Conservation (phyloP, 768 basidiomycete species). For the Harrya chromipes region DNA sequence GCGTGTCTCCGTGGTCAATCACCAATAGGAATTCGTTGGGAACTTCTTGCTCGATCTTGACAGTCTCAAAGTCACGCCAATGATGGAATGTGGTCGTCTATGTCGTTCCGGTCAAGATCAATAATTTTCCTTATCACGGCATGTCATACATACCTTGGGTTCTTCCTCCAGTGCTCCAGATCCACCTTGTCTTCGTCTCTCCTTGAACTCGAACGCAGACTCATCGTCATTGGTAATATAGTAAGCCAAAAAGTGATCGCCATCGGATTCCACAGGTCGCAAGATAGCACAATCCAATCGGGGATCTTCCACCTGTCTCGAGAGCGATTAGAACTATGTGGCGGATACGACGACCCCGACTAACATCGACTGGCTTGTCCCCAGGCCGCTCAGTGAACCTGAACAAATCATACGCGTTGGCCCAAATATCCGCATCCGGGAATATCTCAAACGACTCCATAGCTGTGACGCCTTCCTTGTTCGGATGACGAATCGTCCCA, state of each 20-base stretch:
- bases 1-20: slow-evolving; percentile 56
- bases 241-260: slow-evolving; percentile 84
- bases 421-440: slow-evolving; percentile 85
- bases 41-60: slow-evolving; percentile 84
- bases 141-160: slow-evolving; percentile 44
- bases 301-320: slow-evolving; percentile 64
- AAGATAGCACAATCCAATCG: slow-evolving; percentile 83
- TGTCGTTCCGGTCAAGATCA: background rate
- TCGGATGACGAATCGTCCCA: slow-evolving; percentile 65
- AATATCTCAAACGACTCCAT: slow-evolving; percentile 80
- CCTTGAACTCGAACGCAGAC: slow-evolving; percentile 63
- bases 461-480: slow-evolving; percentile 69
- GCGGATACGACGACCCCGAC: slow-evolving; percentile 17
- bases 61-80: slow-evolving; percentile 82
- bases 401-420: slow-evolving; percentile 86
- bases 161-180: slow-evolving; percentile 51
- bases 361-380: slow-evolving; percentile 67
- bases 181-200: slow-evolving; percentile 41
- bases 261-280: slow-evolving; percentile 84
- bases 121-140: background rate
- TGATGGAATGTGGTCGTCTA: slow-evolving; percentile 73
- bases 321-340: background rate
- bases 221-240: slow-evolving; percentile 79
- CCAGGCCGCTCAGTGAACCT: slow-evolving; percentile 83
- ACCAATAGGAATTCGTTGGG: slow-evolving; percentile 81